These are phyloP conservation scores for Beauveria australis DNA, from an alignment of 2,329 filamentous ascomycete species.

Conservation along the genomic window DNA sequence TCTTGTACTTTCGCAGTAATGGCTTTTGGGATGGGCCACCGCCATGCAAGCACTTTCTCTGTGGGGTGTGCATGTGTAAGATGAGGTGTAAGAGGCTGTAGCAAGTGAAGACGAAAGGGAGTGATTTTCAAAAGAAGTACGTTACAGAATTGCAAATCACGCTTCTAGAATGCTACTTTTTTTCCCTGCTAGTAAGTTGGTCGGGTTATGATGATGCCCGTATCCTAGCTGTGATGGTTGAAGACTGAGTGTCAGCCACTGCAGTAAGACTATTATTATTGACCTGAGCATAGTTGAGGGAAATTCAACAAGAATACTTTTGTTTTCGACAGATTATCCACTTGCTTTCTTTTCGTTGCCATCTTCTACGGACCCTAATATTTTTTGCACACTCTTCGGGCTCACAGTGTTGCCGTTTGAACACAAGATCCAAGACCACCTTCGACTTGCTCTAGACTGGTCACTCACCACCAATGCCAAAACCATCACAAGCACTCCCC, in stretches of 20 bases:
- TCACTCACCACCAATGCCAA: background rate
- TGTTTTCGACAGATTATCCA: no score
- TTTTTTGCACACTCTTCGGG: no score
- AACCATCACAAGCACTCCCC: no score
- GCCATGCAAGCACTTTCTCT: constrained; percentile 3
- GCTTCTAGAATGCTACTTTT: background rate
- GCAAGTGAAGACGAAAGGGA: background rate
- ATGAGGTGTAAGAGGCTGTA: background rate
- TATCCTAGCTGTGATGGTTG: background rate
- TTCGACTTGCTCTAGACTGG: no score
- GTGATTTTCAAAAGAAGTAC: background rate
- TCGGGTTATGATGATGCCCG: background rate
- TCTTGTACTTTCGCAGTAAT: background rate
- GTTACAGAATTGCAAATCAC: background rate
- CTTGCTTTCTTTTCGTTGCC: no score
- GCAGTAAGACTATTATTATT: background rate
- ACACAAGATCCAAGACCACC: no score
- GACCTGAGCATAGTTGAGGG: no score
- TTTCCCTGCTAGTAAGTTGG: background rate
- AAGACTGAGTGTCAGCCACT: background rate
- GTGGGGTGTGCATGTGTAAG: background rate
- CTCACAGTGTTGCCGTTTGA: no score
- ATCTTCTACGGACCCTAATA: no score
- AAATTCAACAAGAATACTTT: no score
- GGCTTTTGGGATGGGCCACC: background rate